phyloP scores from a whole-genome alignment of 176 grass and related monocot species.

The Elaeis guineensis region DNA sequence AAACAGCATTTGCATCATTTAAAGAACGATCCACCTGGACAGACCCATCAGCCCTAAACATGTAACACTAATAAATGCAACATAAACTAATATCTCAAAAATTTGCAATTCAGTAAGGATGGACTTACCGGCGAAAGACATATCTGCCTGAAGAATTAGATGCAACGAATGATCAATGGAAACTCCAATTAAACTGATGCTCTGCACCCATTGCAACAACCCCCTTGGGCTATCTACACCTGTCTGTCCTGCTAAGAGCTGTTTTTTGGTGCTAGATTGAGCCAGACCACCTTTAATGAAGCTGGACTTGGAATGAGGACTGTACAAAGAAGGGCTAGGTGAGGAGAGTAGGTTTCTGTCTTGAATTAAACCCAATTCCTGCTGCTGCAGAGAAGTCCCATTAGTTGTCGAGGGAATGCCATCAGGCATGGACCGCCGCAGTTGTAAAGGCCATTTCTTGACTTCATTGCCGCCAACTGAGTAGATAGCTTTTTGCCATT shows the following conservation, averaged over 20 bases:
- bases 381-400: conserved; percentile 55
- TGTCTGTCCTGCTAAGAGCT: conserved; percentile 57
- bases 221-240: conserved; percentile 58
- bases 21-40: too few relatives aligned
- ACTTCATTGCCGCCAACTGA: conserved; percentile 88
- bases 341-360: conserved; percentile 82
- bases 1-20: too few relatives aligned
- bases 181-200: conserved; percentile 86
- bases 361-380: conserved; percentile 72
- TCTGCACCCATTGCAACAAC: conserved; percentile 71
- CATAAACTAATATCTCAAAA: too few relatives aligned
- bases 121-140: conserved; percentile 48
- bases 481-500: conserved; percentile 94
- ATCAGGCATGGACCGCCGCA: conserved; percentile 72
- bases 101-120: too few relatives aligned
- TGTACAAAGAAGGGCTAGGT: conserved; percentile 61
- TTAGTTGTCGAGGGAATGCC: conserved; percentile 47
- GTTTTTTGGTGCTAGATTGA: conserved; percentile 69
- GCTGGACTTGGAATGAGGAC: conserved; percentile 77
- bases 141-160: conserved; percentile 67
- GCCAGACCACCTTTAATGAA: conserved; percentile 63
- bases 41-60: too few relatives aligned
- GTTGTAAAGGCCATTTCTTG: conserved; percentile 84
- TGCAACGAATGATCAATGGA: conserved; percentile 72
- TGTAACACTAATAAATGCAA: too few relatives aligned